These are phyloP conservation scores for Penicillium fimorum DNA, from an alignment of 495 filamentous ascomycete species.

Conservation along the genomic window DNA sequence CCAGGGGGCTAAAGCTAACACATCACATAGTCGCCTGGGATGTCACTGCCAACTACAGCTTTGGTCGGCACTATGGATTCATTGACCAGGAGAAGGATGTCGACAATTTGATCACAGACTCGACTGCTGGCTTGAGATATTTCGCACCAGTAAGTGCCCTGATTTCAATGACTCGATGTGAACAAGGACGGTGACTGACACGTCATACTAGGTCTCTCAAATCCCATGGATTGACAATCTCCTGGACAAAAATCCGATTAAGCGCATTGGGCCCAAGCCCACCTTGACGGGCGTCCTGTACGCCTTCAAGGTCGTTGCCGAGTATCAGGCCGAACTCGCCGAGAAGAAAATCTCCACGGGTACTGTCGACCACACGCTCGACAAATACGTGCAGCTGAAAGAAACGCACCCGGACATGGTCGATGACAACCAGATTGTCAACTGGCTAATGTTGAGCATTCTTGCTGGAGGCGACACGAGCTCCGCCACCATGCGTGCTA, in stretches of 20 bases:
- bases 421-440: constrained; percentile 24
- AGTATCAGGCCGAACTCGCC: constrained; percentile 21
- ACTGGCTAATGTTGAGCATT: constrained; percentile 28
- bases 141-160: constrained; percentile 20
- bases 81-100: constrained; percentile 40
- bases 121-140: constrained; percentile 19
- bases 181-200: neutral
- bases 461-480: constrained; percentile 31
- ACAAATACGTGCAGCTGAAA: constrained; percentile 27
- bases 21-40: constrained; percentile 39
- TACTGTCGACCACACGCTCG: constrained; percentile 19
- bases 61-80: constrained; percentile 41
- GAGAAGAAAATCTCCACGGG: constrained; percentile 12
- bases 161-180: neutral
- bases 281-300: constrained; percentile 24
- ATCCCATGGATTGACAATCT: constrained; percentile 47
- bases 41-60: constrained; percentile 42
- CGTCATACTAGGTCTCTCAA: constrained; percentile 36
- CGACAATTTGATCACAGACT: constrained; percentile 29
- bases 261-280: constrained; percentile 25
- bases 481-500: constrained; percentile 22
- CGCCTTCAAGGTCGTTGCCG: constrained; percentile 24
- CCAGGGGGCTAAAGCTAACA: neutral
- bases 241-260: constrained; percentile 49
- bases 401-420: constrained; percentile 22